Evolutionary conservation across 805 yeast genomes (phyloP), one percentile per base, ranked within the genome.

Genomic region (Starmera amethionina): DNA sequence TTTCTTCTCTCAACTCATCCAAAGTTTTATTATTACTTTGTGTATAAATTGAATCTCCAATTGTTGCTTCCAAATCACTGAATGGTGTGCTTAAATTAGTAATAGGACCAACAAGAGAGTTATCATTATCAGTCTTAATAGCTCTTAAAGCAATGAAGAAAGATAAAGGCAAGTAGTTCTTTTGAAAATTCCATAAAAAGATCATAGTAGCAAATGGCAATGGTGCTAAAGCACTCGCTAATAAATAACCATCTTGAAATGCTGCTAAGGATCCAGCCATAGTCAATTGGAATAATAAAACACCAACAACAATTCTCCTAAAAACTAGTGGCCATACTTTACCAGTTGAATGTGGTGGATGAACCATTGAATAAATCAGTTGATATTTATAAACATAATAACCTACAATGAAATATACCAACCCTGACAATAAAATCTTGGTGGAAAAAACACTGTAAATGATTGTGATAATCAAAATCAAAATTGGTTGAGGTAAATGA

Each of bases 281-380:
- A 11, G 96, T 87, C 43, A 90, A 62, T 55, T 93, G 98, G 59
- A 90, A 88, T 13, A 90, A 67, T 30, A 84, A 60, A 22, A 90
- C 62, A 0, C 97, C 97, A 42, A 87, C 56, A 41, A 84, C 76
- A 1, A 89, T 77, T 48, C 98, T 70, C 50, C 95, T 70, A 54
- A 84, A 82, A 3, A 90, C 79, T 37, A 88, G 66, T 0, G 96
- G 95, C 97, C 97, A 90, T 1, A 90, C 94, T 55, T 83, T 84
- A 1, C 97, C 98, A 0, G 96, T 93, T 0, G 96, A 88, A 62
- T 93, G 97, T 32, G 94, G 96, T 9, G 95, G 89, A 59, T 93
- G 97, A 29, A 87, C 88, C 65, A 93, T 82, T 0, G 96, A 82
- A 58, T 86, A 90, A 47, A 93, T 66, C 44, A 90, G 67, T 60